Evolutionary conservation across 768 basidiomycete species (phyloP).

Genomic region (Suillus clintonianus): DNA sequence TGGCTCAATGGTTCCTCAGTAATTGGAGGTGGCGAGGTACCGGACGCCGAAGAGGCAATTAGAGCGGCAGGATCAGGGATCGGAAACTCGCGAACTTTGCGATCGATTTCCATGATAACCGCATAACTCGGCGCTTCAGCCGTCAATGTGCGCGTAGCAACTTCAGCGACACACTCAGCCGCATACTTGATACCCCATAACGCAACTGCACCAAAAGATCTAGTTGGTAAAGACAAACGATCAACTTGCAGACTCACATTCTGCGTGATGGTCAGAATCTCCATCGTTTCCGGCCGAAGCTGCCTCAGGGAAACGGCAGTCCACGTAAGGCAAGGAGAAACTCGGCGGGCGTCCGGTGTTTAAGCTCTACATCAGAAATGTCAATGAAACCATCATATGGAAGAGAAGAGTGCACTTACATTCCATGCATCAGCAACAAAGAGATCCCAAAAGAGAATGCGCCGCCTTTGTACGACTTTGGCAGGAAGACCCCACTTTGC

Average conservation of each 20-base stretch:
- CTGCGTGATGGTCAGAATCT: slow-evolving; percentile 22
- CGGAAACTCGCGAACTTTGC: slow-evolving; percentile 66
- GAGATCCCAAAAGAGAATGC: slow-evolving; percentile 77
- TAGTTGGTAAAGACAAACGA: not conserved
- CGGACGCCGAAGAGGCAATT: slow-evolving; percentile 36
- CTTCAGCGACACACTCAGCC: slow-evolving; percentile 63
- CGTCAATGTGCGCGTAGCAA: slow-evolving; percentile 60
- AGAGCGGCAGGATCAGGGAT: slow-evolving; percentile 49
- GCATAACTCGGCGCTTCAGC: slow-evolving; percentile 65
- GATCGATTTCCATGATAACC: slow-evolving; percentile 68
- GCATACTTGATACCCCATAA: slow-evolving; percentile 68
- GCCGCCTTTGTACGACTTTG: slow-evolving; percentile 64
- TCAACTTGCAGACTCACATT: slow-evolving; percentile 27
- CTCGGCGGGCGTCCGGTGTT: slow-evolving; percentile 72
- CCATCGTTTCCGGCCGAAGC: slow-evolving; percentile 5
- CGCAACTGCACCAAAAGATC: slow-evolving; percentile 42
- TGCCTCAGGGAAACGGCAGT: slow-evolving; percentile 60
- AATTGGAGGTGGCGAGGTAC: slow-evolving; percentile 14
- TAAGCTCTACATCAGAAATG: slow-evolving; percentile 50
- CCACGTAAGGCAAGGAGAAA: slow-evolving; percentile 64
- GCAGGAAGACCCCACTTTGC: slow-evolving; percentile 62
- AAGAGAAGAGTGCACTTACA: slow-evolving; percentile 37
- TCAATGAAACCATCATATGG: slow-evolving; percentile 10
- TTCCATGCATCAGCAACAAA: slow-evolving; percentile 73
- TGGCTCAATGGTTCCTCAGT: slow-evolving; percentile 14